phyloP scores from a whole-genome alignment of 2,329 filamentous ascomycete genomes.

The Xylariaceae sp. region DNA sequence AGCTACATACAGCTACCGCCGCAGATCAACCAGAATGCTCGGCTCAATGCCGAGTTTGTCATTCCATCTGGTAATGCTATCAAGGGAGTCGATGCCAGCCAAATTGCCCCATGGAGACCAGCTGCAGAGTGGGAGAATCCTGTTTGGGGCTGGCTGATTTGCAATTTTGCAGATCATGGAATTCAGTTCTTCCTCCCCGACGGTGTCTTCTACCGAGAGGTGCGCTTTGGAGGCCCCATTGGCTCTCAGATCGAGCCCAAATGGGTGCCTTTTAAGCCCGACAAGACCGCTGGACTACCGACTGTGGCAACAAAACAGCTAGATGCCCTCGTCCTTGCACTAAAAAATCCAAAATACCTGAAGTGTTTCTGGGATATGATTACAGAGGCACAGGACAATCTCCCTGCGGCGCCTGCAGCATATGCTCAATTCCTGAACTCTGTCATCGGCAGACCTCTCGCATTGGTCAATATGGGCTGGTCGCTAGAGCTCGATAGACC shows the following conservation, averaged over 20 bases:
- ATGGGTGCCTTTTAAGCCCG: slow-evolving; percentile 34
- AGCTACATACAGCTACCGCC: slow-evolving; percentile 36
- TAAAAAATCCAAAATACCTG: slow-evolving; percentile 28
- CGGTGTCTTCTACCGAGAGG: slow-evolving; percentile 41
- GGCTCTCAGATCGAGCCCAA: slow-evolving; percentile 19
- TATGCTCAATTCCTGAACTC: slow-evolving; percentile 35
- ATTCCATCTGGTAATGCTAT: background rate
- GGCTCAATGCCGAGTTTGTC: slow-evolving; percentile 34
- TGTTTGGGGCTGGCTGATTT: slow-evolving; percentile 40
- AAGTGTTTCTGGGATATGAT: slow-evolving; percentile 35
- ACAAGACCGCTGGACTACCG: background rate
- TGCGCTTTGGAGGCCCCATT: slow-evolving; percentile 32
- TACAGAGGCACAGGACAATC: slow-evolving; percentile 23
- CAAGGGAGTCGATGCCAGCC: background rate
- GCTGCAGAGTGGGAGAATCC: slow-evolving; percentile 36
- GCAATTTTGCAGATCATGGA: slow-evolving; percentile 38
- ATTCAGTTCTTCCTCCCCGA: slow-evolving; percentile 40
- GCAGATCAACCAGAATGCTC: slow-evolving; percentile 27
- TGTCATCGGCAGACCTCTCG: slow-evolving; percentile 39
- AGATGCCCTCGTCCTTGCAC: slow-evolving; percentile 23
- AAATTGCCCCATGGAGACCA: slow-evolving; percentile 16
- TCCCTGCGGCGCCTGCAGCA: slow-evolving; percentile 28
- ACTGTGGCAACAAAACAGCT: slow-evolving; percentile 24
- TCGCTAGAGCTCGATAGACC: slow-evolving; percentile 33
- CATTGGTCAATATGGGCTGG: slow-evolving; percentile 38